A percentile compares a stretch with the other conserved stretches of the same genome.
Conservation (phyloP, 2,329 filamentous ascomycete genomes). For the Pseudofabraea citricarpa region DNA sequence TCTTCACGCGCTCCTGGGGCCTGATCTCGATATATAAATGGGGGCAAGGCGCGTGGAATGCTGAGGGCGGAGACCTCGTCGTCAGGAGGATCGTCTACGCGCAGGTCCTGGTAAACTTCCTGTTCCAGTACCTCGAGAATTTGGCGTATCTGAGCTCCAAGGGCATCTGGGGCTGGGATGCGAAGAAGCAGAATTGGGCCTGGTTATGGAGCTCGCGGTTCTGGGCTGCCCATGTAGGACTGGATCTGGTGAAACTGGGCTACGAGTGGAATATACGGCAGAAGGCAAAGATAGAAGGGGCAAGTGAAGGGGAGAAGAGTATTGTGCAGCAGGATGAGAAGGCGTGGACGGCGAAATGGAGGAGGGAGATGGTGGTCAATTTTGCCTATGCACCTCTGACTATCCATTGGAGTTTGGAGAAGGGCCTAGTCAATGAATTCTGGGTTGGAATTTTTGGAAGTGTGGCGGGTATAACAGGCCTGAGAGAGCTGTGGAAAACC, state of each 20-base stretch:
- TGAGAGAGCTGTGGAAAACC: conserved; percentile 39
- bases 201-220: conserved; percentile 71
- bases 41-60: conserved; percentile 42
- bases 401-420: conserved; percentile 73
- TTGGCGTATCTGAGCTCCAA: conserved; percentile 70
- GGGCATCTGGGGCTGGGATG: conserved; percentile 58
- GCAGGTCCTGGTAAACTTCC: conserved; percentile 63
- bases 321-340: conserved; percentile 26
- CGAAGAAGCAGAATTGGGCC: conserved; percentile 53
- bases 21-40: conserved; percentile 70
- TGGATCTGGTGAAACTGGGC: conserved; percentile 66
- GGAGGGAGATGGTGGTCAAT: conserved; percentile 64
- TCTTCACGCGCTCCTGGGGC: conserved; percentile 73
- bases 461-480: conserved; percentile 39
- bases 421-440: conserved; percentile 56
- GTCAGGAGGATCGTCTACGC: conserved; percentile 54
- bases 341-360: conserved; percentile 42
- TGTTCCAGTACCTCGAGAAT: conserved; percentile 81
- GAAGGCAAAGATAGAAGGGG: conserved; percentile 27
- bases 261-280: conserved; percentile 22
- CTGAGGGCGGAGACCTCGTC: conserved; percentile 34
- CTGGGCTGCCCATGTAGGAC: conserved; percentile 73
- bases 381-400: conserved; percentile 77
- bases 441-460: conserved; percentile 54
- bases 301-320: conserved; percentile 58